Conservation (phyloP, 2,329 filamentous ascomycete genomes). For the Sclerotinia spermophila region DNA sequence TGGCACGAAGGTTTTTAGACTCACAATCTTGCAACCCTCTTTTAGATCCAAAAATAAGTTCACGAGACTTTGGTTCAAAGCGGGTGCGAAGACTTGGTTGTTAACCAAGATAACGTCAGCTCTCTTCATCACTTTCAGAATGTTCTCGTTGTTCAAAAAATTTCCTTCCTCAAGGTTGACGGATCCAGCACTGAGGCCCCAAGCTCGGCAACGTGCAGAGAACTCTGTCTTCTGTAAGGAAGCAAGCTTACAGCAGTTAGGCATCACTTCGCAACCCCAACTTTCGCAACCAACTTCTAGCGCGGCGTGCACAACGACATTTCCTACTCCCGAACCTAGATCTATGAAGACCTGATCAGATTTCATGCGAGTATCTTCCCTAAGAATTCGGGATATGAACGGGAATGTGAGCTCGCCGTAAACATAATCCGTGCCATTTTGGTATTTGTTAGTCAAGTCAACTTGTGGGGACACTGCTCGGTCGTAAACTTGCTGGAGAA, state of each 20-base stretch:
- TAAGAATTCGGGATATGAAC: constrained; percentile 79
- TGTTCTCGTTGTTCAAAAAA: constrained; percentile 70
- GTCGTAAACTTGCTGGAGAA: constrained; percentile 84
- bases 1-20: constrained; percentile 85
- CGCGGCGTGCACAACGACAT: constrained; percentile 90
- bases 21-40: constrained; percentile 83
- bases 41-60: constrained; percentile 93
- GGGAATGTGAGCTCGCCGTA: constrained; percentile 89
- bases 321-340: constrained; percentile 91
- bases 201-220: constrained; percentile 75
- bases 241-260: constrained; percentile 79
- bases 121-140: constrained; percentile 69
- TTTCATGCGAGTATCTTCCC: constrained; percentile 64
- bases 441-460: constrained; percentile 77
- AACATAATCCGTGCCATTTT: constrained; percentile 87
- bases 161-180: constrained; percentile 81
- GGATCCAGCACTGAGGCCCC: constrained; percentile 77
- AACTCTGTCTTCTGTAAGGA: constrained; percentile 81
- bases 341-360: constrained; percentile 89
- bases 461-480: constrained; percentile 89
- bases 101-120: constrained; percentile 97
- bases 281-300: constrained; percentile 90
- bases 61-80: constrained; percentile 79
- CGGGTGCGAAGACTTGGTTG: constrained; percentile 91
- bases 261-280: constrained; percentile 96